Conservation (phyloP, 495 filamentous ascomycete genomes). For the Glutinoglossum americanum region DNA sequence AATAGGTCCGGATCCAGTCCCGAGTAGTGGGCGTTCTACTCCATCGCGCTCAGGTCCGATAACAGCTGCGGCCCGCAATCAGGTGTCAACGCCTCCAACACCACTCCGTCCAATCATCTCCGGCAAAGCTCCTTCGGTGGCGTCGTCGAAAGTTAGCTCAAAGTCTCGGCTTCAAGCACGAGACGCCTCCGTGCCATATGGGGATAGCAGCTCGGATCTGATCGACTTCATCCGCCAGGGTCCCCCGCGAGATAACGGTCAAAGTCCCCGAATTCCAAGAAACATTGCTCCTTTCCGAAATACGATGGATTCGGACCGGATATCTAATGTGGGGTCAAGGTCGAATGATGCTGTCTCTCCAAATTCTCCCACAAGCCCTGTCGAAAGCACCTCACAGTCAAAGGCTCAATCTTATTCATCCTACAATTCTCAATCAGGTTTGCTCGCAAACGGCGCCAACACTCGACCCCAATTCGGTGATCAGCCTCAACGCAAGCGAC, state of each 20-base stretch:
- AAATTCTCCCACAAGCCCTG: conserved; percentile 22
- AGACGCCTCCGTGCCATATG: conserved; percentile 35
- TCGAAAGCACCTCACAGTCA: conserved; percentile 20
- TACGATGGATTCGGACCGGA: conserved; percentile 68
- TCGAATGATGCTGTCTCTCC: conserved; percentile 17
- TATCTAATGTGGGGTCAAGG: conserved; percentile 25
- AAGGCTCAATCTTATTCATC: conserved; percentile 26
- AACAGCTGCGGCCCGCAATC: background rate
- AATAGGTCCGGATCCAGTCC: conserved; percentile 8
- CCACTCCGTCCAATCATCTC: conserved; percentile 1
- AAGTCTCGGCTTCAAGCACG: conserved; percentile 41
- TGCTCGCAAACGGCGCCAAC: conserved; percentile 23
- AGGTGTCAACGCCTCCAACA: background rate
- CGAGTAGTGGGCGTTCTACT: background rate
- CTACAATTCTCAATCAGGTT: conserved; percentile 34
- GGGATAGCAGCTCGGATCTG: conserved; percentile 55
- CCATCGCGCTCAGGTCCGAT: background rate
- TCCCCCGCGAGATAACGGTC: conserved; percentile 28
- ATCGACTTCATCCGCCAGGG: conserved; percentile 89
- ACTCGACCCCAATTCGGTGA: conserved; percentile 11
- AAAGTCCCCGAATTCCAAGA: conserved; percentile 47
- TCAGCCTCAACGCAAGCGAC: conserved; percentile 37
- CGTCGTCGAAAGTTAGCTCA: background rate
- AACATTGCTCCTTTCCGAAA: conserved; percentile 65
- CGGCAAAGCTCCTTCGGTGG: background rate